These are phyloP conservation scores for bread wheat (Triticum aestivum) DNA, from an alignment of 176 grass and related monocot genomes.

Conservation along the genomic window IWGSC_CS_RefSeq_v2.1 NC_057797.1:684832070-684832569, in stretches of 20 bases:
- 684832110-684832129: too few species aligned
- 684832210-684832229: slow-evolving; percentile 20
- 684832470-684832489: neutral
- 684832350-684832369: slow-evolving; percentile 37
- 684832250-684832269: slow-evolving; percentile 46
- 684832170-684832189: too few species aligned
- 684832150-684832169: too few species aligned
- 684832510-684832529: neutral
- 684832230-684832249: slow-evolving; percentile 36
- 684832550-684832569: neutral
- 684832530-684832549: neutral
- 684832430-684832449: neutral
- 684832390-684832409: neutral
- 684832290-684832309: slow-evolving; percentile 1
- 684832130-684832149: too few species aligned
- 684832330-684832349: slow-evolving; percentile 35
- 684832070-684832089: neutral
- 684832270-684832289: slow-evolving; percentile 46
- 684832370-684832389: neutral
- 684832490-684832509: neutral
- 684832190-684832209: too few species aligned
- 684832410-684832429: neutral
- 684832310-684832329: slow-evolving; percentile 42
- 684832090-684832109: neutral
- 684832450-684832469: neutral